These are phyloP conservation scores for Pochonia chlamydosporia DNA, from an alignment of 2,329 filamentous ascomycete genomes.

Conservation along the genomic window DNA sequence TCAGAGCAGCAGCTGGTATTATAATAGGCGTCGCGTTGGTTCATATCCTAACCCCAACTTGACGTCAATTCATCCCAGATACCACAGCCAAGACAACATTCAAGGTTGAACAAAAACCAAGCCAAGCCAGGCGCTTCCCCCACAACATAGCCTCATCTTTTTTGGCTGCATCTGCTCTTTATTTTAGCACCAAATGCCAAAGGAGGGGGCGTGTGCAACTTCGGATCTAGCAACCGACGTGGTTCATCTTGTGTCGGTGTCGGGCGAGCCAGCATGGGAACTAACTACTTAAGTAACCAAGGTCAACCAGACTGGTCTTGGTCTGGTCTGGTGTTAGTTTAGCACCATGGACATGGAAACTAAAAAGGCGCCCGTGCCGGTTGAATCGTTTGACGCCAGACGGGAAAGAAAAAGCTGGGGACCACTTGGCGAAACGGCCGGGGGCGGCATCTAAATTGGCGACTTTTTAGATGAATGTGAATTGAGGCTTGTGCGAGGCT, in stretches of 20 bases:
- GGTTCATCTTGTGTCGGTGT: not conserved
- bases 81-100: no score
- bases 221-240: not conserved
- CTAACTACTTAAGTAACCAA: no score
- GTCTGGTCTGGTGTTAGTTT: no score
- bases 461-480: not conserved
- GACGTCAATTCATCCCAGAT: no score
- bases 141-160: not conserved
- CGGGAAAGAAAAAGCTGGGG: not conserved
- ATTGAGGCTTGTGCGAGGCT: not conserved
- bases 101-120: no score
- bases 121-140: not conserved
- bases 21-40: no score
- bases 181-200: not conserved
- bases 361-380: not conserved
- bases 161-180: not conserved
- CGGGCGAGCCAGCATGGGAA: not conserved
- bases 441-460: not conserved
- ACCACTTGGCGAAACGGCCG: not conserved
- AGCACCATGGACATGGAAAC: not conserved
- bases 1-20: no score
- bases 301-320: no score
- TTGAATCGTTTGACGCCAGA: not conserved
- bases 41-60: no score
- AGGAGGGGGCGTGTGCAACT: not conserved